phyloP scores from a whole-genome alignment of 371 early-diverging fungal species.

The Apophysomyces ossiformis region DNA sequence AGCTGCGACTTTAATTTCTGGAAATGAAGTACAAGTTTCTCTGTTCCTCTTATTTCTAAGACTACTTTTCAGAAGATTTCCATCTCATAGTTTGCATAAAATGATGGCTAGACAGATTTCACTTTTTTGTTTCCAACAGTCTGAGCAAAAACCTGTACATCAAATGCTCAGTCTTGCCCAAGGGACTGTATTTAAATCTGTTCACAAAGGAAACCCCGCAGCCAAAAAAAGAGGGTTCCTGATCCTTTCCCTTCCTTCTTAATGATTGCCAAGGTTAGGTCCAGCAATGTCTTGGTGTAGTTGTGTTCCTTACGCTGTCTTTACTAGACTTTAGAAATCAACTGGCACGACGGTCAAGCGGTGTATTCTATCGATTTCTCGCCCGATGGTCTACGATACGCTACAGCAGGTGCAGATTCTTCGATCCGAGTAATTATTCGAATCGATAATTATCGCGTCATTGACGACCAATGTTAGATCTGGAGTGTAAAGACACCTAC shows the following conservation, averaged over 20 bases:
- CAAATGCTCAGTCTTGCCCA: too few species aligned
- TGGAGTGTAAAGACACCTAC: conserved; percentile 59
- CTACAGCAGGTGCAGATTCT: conserved; percentile 92
- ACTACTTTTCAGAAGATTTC: too few species aligned
- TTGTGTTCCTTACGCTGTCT: neutral
- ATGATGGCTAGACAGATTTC: too few species aligned
- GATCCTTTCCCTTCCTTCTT: neutral
- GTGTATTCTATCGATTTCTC: conserved; percentile 94
- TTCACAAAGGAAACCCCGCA: neutral
- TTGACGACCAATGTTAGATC: conserved; percentile 51
- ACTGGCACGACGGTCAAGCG: conserved; percentile 94
- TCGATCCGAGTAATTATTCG: conserved; percentile 76
- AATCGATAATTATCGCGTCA: neutral
- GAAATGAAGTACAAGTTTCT: too few species aligned
- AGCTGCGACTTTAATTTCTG: too few species aligned
- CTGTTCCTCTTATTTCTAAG: too few species aligned
- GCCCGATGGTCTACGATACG: conserved; percentile 70
- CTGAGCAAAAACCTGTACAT: too few species aligned
- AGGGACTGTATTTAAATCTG: too few species aligned
- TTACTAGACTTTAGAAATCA: conserved; percentile 79
- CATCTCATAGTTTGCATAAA: too few species aligned
- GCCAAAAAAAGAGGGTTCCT: neutral
- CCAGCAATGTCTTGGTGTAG: neutral
- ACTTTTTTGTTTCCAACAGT: too few species aligned
- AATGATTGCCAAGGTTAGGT: conserved; percentile 8